Base-by-base conservation (phyloP, 2,329 filamentous ascomycete species). In the Apiospora aurea region DNA sequence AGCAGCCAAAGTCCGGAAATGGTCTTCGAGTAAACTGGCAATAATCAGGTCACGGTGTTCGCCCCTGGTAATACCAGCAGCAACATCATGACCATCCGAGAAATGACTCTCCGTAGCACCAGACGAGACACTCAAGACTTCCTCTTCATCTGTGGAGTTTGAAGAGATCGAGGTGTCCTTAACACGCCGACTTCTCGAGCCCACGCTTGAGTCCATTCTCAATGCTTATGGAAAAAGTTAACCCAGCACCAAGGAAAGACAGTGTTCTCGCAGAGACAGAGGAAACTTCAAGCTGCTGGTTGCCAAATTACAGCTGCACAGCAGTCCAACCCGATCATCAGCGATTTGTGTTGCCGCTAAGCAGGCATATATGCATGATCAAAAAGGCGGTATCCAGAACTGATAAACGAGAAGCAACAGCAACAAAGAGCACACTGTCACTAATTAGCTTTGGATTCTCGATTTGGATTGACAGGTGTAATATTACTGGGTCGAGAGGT, bases 11-110 rank as follows among this genome's bases (percentile, higher is more conserved):
- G 76, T 76, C 34, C 76, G 75, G 70, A 77, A 77, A 68, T 79
- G 77, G 44, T 80, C 77, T 69, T 80, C 79, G n/a, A 80, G 78
- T 47, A 80, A 71, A 70, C 75, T 77, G 38, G 79, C 78, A 53
- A 80, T 75, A 74, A 80, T 77, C 76, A 80, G 78, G 71, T 79
- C 76, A 72, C 79, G 77, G 75, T 80, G 78, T 68, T 75, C 77
- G 51, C 78, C 78, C 38, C 77, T 67, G 68, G 71, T 70, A 16
- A 72, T 71, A 29, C 72, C 72, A 73, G 73, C 75, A 74, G 24
- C n/a, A 67, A 21, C 10, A 41, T 21, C 68, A 21, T 69, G 46
- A 18, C 24, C 26, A 29, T 69, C 46, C 1, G 68, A 69, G 47
- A 53, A 26, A 38, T 44, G 18, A 21, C 24, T 47, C 41, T 53